These are phyloP conservation scores for Adansonia grandidieri DNA, from an alignment of 441 rosid genomes.

Conservation along the genomic window DNA sequence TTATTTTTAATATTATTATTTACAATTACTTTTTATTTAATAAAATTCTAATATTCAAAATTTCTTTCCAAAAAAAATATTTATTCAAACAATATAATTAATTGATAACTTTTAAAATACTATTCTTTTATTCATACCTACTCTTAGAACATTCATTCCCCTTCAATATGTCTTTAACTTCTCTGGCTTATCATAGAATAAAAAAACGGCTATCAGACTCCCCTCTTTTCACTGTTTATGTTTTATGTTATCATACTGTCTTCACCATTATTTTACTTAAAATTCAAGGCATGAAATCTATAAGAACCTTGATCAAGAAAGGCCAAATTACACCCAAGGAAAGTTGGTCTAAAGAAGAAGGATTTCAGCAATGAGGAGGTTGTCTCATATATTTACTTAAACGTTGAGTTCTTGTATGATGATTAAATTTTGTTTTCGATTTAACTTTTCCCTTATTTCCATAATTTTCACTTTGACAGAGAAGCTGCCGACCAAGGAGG, in stretches of 20 bases:
- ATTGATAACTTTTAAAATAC: no score
- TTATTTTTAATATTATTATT: no score
- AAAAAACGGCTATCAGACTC: background rate
- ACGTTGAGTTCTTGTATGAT: background rate
- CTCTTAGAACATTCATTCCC: background rate
- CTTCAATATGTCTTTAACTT: constrained; percentile 21
- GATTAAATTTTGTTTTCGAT: background rate
- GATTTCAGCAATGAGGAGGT: background rate
- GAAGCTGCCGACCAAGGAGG: background rate
- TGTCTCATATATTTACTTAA: background rate
- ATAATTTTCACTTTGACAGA: background rate
- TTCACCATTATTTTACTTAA: background rate
- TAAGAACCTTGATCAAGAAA: background rate
- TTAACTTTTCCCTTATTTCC: background rate
- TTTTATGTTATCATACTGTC: background rate
- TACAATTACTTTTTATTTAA: no score
- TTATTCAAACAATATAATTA: no score
- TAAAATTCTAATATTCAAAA: no score
- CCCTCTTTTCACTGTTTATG: background rate
- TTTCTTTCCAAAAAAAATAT: no score
- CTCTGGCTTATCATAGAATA: background rate
- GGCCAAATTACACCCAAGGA: background rate
- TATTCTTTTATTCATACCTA: no score
- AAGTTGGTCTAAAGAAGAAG: background rate
- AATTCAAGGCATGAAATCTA: constrained; percentile 13